Percentiles rank a stretch among this genome's conserved stretches.
Evolutionary conservation across 2,329 filamentous ascomycete species (phyloP).

Genomic region (Penicillium sp.): DNA sequence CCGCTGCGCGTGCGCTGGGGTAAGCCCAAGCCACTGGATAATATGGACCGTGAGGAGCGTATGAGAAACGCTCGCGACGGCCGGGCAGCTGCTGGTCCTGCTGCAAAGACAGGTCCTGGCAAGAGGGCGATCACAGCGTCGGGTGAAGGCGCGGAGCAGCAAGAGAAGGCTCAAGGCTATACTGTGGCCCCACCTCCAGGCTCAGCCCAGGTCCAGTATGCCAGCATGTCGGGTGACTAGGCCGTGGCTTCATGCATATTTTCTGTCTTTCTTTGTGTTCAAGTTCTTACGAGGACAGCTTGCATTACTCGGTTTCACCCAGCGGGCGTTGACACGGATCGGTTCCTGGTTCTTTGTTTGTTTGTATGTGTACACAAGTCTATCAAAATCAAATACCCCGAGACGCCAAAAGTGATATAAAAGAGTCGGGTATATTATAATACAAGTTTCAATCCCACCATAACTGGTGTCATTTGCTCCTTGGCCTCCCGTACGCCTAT

Average conservation of each 20-base stretch:
- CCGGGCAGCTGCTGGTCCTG: constrained; percentile 57
- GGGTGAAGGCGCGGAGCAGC: constrained; percentile 47
- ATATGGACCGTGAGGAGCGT: constrained; percentile 83
- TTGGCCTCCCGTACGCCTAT: background rate
- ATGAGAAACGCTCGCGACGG: constrained; percentile 80
- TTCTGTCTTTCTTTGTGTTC: background rate
- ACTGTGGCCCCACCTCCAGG: constrained; percentile 78
- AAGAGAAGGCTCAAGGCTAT: constrained; percentile 40
- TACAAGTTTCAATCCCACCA: constrained; percentile 26
- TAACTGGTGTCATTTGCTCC: background rate
- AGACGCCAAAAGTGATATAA: constrained; percentile 36
- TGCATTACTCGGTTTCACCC: constrained; percentile 29
- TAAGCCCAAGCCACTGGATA: constrained; percentile 86
- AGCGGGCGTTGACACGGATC: constrained; percentile 39
- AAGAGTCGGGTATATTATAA: constrained; percentile 44
- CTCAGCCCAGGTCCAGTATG: constrained; percentile 75
- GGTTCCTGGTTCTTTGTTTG: constrained; percentile 25
- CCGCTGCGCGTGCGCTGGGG: constrained; percentile 91
- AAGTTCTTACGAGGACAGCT: constrained; percentile 28
- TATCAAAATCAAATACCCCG: constrained; percentile 34
- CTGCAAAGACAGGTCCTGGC: constrained; percentile 44
- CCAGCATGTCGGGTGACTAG: constrained; percentile 81
- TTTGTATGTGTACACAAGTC: constrained; percentile 28
- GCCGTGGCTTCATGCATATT: constrained; percentile 10
- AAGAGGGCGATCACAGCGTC: constrained; percentile 39